These are phyloP conservation scores for Posidonia australis DNA, from an alignment of 106 monocot genomes.

Conservation along the genomic window DNA sequence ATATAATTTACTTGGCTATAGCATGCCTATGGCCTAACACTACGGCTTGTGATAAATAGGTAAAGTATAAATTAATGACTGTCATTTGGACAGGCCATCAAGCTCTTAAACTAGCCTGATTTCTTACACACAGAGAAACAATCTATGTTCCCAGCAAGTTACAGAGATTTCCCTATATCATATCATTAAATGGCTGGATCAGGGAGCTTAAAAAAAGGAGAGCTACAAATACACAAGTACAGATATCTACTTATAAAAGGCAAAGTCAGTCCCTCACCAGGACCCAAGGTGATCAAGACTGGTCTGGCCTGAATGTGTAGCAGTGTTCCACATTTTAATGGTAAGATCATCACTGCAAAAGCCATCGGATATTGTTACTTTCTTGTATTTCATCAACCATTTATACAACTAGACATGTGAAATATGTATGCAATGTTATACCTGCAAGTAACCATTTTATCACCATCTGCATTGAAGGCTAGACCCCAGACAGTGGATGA, in stretches of 20 bases:
- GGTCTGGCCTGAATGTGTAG: conserved; percentile 25
- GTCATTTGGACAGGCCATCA: not conserved
- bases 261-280: conserved; percentile 35
- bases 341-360: conserved; percentile 87
- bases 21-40: too few relatives aligned
- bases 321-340: conserved; percentile 80
- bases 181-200: too few relatives aligned
- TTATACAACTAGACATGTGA: not conserved
- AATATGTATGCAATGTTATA: conserved; percentile 5
- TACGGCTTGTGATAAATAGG: too few relatives aligned
- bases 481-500: conserved; percentile 88
- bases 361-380: not conserved
- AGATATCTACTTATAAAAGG: not conserved
- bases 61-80: not conserved
- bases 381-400: not conserved
- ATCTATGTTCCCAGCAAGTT: too few relatives aligned
- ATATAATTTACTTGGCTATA: too few relatives aligned
- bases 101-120: not conserved
- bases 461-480: conserved; percentile 59
- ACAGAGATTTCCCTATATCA: too few relatives aligned
- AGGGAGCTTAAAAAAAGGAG: too few relatives aligned
- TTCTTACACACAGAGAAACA: not conserved
- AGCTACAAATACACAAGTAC: not conserved
- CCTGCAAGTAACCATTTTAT: conserved; percentile 93
- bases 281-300: conserved; percentile 18